Percentiles rank a stretch among this genome's conserved stretches.
These are phyloP conservation scores for Pyricularia sp. DNA, from an alignment of 2,329 filamentous ascomycete genomes.

Conservation along the genomic window DNA sequence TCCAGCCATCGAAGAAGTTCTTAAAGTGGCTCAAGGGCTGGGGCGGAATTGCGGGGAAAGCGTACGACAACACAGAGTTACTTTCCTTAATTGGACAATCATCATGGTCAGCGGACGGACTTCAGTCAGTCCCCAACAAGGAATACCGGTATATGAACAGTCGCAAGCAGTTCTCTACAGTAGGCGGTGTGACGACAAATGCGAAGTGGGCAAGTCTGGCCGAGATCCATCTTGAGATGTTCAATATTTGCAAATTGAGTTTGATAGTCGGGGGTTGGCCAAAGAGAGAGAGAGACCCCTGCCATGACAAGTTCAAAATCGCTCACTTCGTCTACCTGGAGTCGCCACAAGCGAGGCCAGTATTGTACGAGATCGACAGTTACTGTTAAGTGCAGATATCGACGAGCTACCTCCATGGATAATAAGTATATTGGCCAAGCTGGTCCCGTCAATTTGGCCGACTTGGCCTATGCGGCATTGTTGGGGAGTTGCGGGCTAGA, in stretches of 20 bases:
- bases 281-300: neutral
- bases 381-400: neutral
- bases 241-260: neutral
- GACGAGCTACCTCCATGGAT: neutral
- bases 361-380: neutral
- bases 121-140: neutral
- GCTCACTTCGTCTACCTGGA: neutral
- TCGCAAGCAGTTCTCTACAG: neutral
- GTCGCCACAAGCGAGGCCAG: neutral
- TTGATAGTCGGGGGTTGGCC: neutral
- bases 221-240: neutral
- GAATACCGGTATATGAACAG: neutral
- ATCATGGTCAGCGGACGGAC: neutral
- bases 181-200: neutral
- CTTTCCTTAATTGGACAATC: neutral
- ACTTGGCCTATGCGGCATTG: neutral
- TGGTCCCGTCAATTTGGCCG: neutral
- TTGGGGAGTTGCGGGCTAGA: neutral
- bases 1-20: neutral
- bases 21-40: neutral
- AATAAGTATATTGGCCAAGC: neutral
- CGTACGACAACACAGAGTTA: neutral
- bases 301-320: neutral
- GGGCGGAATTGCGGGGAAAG: neutral
- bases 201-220: neutral